Evolutionary conservation across 805 yeast species (phyloP).

Genomic region (Dipodascopsis uninucleata): DNA sequence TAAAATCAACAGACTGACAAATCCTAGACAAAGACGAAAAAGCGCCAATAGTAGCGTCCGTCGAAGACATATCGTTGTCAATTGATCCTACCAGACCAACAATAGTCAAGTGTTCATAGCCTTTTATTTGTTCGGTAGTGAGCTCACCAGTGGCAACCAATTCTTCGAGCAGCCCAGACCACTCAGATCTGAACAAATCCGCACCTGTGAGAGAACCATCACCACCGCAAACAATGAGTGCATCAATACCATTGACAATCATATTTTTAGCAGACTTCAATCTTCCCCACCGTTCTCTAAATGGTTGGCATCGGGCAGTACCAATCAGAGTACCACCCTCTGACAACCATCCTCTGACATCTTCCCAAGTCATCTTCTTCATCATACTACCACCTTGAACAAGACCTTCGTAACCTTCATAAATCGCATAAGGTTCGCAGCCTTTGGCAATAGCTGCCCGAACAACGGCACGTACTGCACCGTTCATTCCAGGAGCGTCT

Average conservation of each 20-base stretch:
- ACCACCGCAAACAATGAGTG: slow-evolving; percentile 95
- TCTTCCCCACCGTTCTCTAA: slow-evolving; percentile 82
- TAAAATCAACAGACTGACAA: slow-evolving; percentile 90
- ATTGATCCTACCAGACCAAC: slow-evolving; percentile 96
- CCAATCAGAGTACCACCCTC: slow-evolving; percentile 96
- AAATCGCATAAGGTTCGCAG: slow-evolving; percentile 87
- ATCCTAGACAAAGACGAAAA: slow-evolving; percentile 90
- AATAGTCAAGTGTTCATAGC: slow-evolving; percentile 70
- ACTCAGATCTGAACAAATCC: slow-evolving; percentile 85
- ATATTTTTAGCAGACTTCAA: slow-evolving; percentile 77
- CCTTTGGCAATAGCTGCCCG: slow-evolving; percentile 83
- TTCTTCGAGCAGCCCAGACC: slow-evolving; percentile 85
- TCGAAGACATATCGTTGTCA: slow-evolving; percentile 96
- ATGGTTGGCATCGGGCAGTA: slow-evolving; percentile 87
- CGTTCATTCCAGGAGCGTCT: slow-evolving; percentile 98
- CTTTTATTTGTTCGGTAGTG: slow-evolving; percentile 55
- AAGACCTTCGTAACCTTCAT: slow-evolving; percentile 93
- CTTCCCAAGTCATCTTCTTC: slow-evolving; percentile 83
- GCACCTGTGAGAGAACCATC: slow-evolving; percentile 99
- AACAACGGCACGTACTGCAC: slow-evolving; percentile 91
- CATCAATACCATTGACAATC: slow-evolving; percentile 86
- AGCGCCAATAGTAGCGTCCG: slow-evolving; percentile 96
- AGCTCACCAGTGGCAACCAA: slow-evolving; percentile 55
- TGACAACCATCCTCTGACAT: slow-evolving; percentile 88
- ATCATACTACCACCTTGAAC: slow-evolving; percentile 79